Evolutionary conservation across 2,329 filamentous ascomycete genomes (phyloP), one percentile per base, ranked within the genome.

Genomic region (Penicillium corylophilum): DNA sequence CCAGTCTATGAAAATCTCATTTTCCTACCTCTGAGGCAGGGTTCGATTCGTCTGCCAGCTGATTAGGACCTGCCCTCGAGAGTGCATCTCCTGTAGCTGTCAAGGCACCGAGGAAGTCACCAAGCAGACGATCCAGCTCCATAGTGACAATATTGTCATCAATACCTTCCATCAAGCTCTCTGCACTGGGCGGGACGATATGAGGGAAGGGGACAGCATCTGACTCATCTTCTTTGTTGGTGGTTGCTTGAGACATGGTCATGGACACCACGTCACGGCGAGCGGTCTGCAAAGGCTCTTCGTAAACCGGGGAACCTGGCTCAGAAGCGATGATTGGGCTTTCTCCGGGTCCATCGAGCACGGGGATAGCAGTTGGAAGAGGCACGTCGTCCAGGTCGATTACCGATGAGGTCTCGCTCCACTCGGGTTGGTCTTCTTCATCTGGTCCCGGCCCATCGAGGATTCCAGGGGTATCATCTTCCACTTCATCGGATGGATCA

Each of bases 361-460:
- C 47, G 13, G 63, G 64, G 20, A 67, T 59, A 6, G 63, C 63
- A 0, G 65, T 62, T 2, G 62, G 63, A 28, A 66, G 55, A n/a
- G 56, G 65, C 6, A 63, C 56, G 10, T 60, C 49, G 4, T 54
- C 50, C 9, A 54, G 29, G 18, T 55, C 38, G 24, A 56, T 38
- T 12, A 56, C 43, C 13, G 52, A 50, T 16, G 46, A 20, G 20
- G 54, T 57, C 10, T 63, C 53, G 9, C 57, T 59, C 67, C 64
- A 64, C 35, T 42, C 18, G 2, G 60, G 56, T 12, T 81, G 5
- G 61, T 83, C 18, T 74, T 83, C 55, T 76, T 83, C 46, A 74
- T 84, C 48, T 75, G 80, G 72, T 62, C 78, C 52, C 68, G 84
- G 68, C 72, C 81, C 55, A 71, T 81, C 50, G 0, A 84, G 78